These are phyloP conservation scores for Bipolaris cookei DNA, from an alignment of 2,329 filamentous ascomycete genomes.

Conservation along the genomic window DNA sequence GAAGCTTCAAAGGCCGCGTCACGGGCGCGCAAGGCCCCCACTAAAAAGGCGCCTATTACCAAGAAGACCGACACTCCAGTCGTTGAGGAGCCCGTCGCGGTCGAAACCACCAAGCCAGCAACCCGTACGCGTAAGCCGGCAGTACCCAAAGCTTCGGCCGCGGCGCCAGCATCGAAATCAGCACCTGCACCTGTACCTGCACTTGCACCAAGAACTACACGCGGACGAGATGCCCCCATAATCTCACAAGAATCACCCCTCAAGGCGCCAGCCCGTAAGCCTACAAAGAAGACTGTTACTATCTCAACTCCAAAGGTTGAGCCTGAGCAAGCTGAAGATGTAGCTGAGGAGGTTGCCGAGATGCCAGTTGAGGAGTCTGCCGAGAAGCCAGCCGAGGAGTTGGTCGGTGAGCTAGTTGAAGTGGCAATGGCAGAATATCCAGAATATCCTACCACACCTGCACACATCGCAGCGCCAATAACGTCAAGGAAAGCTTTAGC, in stretches of 20 bases:
- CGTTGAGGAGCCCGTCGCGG: conserved; percentile 14
- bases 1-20: conserved; percentile 25
- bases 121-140: conserved; percentile 30
- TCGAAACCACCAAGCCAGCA: conserved; percentile 27
- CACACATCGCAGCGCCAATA: conserved; percentile 24
- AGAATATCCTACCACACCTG: conserved; percentile 19
- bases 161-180: conserved; percentile 13
- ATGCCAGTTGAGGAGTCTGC: neutral
- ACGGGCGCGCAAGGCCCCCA: conserved; percentile 29
- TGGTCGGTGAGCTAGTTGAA: conserved; percentile 9
- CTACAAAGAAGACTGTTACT: conserved; percentile 25
- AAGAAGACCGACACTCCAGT: conserved; percentile 17
- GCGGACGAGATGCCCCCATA: conserved; percentile 28
- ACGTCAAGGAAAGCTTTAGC: conserved; percentile 25
- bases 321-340: conserved; percentile 12
- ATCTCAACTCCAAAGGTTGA: conserved; percentile 19
- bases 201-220: conserved; percentile 26
- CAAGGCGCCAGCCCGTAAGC: conserved; percentile 38
- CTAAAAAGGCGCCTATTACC: conserved; percentile 22
- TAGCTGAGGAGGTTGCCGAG: conserved; percentile 17
- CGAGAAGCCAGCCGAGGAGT: neutral
- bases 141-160: conserved; percentile 18
- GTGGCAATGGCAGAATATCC: conserved; percentile 32
- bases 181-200: conserved; percentile 17
- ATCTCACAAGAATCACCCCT: conserved; percentile 33